Evolutionary conservation across 306 rosid genomes (phyloP).

Genomic region (Astragalus membranaceus): DNA sequence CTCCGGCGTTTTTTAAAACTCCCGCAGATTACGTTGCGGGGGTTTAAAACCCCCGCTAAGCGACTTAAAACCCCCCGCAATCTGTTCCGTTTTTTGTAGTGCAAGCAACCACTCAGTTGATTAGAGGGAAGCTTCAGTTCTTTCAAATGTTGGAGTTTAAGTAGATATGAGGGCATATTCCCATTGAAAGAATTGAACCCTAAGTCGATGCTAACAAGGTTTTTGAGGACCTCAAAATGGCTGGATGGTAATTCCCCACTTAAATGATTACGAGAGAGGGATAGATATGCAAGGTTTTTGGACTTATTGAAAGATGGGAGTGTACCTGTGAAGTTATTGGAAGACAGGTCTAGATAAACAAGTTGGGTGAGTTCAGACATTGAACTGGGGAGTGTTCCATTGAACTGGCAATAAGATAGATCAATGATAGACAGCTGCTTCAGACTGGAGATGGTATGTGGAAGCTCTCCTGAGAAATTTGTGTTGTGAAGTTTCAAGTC

Average conservation of each 20-base stretch:
- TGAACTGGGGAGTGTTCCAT: conserved; percentile 19
- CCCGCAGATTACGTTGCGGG: no score
- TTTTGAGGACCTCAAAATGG: not conserved
- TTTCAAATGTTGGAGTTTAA: conserved; percentile 8
- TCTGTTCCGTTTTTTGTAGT: no score
- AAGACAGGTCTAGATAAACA: conserved; percentile 17
- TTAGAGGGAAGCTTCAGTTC: not conserved
- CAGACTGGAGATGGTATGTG: conserved; percentile 7
- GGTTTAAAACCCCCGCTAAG: no score
- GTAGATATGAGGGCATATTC: conserved; percentile 6
- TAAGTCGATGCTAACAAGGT: not conserved
- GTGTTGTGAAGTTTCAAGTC: not conserved
- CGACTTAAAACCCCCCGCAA: no score
- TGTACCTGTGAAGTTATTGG: conserved; percentile 20
- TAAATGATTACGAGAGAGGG: conserved; percentile 11
- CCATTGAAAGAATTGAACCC: conserved; percentile 6
- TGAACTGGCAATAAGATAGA: conserved; percentile 18
- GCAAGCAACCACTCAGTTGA: conserved; percentile 13
- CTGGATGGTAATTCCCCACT: not conserved
- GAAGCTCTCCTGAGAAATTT: conserved; percentile 20
- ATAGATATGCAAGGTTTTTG: conserved; percentile 5
- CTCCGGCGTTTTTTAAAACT: no score
- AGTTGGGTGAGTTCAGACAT: conserved; percentile 22
- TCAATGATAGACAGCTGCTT: conserved; percentile 6
- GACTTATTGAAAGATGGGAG: conserved; percentile 29